A percentile compares a stretch with the other conserved stretches of the same genome.
These are phyloP conservation scores for Cenchrus purpureus DNA, from an alignment of 176 grass and related monocot species.

Conservation along the genomic window DNA sequence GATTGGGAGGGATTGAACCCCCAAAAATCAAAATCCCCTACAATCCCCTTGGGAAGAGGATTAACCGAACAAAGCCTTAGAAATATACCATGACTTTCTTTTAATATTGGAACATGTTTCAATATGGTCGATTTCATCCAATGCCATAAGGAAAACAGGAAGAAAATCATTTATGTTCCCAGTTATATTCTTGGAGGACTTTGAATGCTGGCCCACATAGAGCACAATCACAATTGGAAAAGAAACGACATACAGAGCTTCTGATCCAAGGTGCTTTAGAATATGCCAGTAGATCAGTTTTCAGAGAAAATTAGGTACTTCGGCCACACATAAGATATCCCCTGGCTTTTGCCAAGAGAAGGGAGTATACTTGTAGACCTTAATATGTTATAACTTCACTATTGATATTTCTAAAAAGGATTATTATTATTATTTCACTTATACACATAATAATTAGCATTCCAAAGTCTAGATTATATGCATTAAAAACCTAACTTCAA, in stretches of 20 bases:
- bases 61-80: too few species aligned
- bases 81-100: constrained; percentile 1
- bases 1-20: too few species aligned
- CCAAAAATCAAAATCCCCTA: too few species aligned
- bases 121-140: constrained; percentile 21
- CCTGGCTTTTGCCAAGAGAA: background rate
- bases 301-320: background rate
- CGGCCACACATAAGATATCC: background rate
- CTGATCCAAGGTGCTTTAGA: background rate
- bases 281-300: too few species aligned
- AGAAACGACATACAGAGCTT: background rate
- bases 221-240: constrained; percentile 15
- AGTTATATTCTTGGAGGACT: constrained; percentile 9
- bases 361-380: background rate
- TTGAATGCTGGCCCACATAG: constrained; percentile 2
- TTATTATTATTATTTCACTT: background rate
- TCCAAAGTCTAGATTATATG: background rate
- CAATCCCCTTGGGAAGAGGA: background rate
- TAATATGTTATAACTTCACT: background rate
- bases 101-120: background rate
- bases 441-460: constrained; percentile 2
- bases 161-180: background rate
- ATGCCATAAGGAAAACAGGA: constrained; percentile 10
- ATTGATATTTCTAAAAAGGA: background rate
- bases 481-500: constrained; percentile 16